phyloP scores from a whole-genome alignment of 108 stramenopile genomes.

The Epipyxis sp. region DNA sequence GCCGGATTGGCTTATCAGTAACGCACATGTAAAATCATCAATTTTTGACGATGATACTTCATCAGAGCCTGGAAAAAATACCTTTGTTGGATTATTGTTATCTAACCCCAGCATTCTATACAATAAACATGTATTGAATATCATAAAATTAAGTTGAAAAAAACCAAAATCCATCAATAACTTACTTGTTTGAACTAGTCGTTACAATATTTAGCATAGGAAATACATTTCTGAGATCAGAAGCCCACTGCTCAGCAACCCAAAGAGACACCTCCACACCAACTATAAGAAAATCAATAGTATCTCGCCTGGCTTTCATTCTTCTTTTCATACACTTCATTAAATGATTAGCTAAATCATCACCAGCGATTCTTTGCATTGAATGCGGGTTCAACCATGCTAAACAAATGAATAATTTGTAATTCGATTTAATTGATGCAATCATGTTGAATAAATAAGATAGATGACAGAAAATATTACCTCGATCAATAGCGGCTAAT shows the following conservation, averaged over 20 bases:
- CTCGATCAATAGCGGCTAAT: slow-evolving; percentile 9
- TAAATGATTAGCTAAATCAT: background rate
- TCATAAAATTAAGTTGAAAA: slow-evolving; percentile 5
- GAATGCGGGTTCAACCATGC: slow-evolving; percentile 28
- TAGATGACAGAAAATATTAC: background rate
- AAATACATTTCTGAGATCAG: slow-evolving; percentile 67
- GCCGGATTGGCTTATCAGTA: slow-evolving; percentile 40
- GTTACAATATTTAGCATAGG: slow-evolving; percentile 62
- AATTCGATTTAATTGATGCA: background rate
- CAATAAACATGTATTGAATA: background rate
- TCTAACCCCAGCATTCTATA: background rate
- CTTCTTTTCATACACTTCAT: background rate
- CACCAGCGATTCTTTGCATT: background rate
- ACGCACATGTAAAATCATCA: slow-evolving; percentile 8
- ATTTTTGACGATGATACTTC: slow-evolving; percentile 9
- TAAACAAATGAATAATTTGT: background rate
- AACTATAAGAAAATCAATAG: slow-evolving; percentile 66
- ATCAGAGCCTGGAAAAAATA: slow-evolving; percentile 16
- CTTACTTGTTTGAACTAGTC: slow-evolving; percentile 66
- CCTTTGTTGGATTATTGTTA: background rate
- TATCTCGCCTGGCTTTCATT: background rate
- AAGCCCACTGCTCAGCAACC: slow-evolving; percentile 76
- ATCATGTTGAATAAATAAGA: background rate
- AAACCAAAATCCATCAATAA: background rate
- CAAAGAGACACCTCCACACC: slow-evolving; percentile 75